Conservation (phyloP, 257 asterid genomes). For the Ligustrum vulgare region DNA sequence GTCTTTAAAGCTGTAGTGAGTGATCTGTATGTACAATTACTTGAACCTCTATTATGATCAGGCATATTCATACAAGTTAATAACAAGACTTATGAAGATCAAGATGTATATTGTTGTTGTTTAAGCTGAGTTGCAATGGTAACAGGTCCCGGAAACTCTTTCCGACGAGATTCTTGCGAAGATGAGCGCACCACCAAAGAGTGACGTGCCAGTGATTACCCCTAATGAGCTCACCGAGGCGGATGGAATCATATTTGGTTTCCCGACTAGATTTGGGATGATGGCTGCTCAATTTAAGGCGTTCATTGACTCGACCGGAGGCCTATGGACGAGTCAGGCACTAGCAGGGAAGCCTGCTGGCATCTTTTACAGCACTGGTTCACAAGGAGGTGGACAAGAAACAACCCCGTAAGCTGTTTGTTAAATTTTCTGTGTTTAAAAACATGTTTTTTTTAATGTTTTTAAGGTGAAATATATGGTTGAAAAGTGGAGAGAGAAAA, state of each 20-base stretch:
- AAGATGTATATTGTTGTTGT: neutral
- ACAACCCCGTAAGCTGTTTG: conserved; percentile 69
- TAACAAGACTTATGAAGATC: neutral
- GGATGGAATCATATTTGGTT: conserved; percentile 58
- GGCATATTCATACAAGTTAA: too few species aligned
- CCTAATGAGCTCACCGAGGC: conserved; percentile 52
- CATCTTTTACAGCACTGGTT: conserved; percentile 56
- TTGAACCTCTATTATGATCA: too few species aligned
- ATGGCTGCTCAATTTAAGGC: conserved; percentile 71
- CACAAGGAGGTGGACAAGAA: conserved; percentile 75
- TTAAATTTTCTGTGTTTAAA: too few species aligned
- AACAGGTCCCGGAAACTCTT: conserved; percentile 56
- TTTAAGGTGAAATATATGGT: too few species aligned
- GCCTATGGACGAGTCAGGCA: conserved; percentile 49
- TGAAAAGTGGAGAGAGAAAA: too few species aligned
- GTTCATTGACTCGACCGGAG: conserved; percentile 60
- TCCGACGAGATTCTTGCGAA: conserved; percentile 50
- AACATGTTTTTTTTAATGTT: too few species aligned
- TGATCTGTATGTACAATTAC: too few species aligned
- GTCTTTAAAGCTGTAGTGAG: too few species aligned
- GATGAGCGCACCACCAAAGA: conserved; percentile 62
- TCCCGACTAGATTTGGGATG: conserved; percentile 74
- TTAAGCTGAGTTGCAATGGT: conserved; percentile 4
- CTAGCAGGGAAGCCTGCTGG: conserved; percentile 70
- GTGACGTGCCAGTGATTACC: conserved; percentile 46